A percentile compares a stretch with the other conserved stretches of the same genome.
Conservation (phyloP, 2,329 filamentous ascomycete genomes). For the Pestalotiopsis sp. region DNA sequence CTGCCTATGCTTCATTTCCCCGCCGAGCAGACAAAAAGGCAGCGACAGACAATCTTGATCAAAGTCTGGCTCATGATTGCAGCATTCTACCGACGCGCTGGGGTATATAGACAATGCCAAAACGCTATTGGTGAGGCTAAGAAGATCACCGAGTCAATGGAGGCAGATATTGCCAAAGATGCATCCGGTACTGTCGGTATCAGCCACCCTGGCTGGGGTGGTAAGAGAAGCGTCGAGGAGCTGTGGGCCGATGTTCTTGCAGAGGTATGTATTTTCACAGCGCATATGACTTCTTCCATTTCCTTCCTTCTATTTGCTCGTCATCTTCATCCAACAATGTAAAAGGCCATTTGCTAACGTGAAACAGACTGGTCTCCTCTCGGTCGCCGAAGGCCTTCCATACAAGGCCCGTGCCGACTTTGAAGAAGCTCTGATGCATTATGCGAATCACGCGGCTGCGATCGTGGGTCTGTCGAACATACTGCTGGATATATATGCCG, state of each 20-base stretch:
- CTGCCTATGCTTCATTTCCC: constrained; percentile 58
- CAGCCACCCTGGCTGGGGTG: constrained; percentile 73
- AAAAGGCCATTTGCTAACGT: constrained; percentile 29
- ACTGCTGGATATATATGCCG: constrained; percentile 80
- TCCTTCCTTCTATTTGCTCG: too few species aligned
- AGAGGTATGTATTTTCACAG: constrained; percentile 60
- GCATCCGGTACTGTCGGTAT: constrained; percentile 65
- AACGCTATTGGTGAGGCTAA: constrained; percentile 82
- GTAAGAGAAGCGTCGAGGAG: constrained; percentile 79
- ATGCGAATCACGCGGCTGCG: constrained; percentile 76
- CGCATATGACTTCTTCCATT: background rate
- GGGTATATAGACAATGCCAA: constrained; percentile 76
- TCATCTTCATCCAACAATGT: background rate
- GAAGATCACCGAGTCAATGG: constrained; percentile 72
- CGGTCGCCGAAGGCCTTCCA: constrained; percentile 61
- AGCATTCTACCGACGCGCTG: constrained; percentile 82
- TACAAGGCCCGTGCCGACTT: constrained; percentile 76
- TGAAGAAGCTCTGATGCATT: constrained; percentile 80
- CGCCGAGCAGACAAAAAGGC: constrained; percentile 53
- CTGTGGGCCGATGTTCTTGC: constrained; percentile 82
- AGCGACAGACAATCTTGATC: constrained; percentile 60
- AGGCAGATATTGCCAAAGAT: constrained; percentile 66
- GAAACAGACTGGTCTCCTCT: constrained; percentile 67
- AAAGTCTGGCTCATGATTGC: constrained; percentile 91
- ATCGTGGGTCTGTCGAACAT: constrained; percentile 84